phyloP scores from a whole-genome alignment of 768 basidiomycete genomes.

The Cyclocybe aegerita region DNA sequence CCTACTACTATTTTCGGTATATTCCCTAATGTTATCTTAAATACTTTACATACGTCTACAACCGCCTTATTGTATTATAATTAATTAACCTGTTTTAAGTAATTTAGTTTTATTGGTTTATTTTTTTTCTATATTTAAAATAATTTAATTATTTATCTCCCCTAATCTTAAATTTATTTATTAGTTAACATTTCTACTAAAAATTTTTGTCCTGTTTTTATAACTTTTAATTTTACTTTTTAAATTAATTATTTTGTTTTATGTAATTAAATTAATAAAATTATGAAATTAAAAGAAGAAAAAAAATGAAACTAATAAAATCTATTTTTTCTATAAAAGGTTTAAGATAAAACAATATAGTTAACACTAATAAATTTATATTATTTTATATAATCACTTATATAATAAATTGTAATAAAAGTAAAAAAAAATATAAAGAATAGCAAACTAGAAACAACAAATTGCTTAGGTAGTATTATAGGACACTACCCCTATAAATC shows the following conservation, averaged over 20 bases:
- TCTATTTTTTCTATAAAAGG: not conserved
- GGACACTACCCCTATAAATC: not conserved
- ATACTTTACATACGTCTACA: constrained; percentile 8
- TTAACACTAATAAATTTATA: constrained; percentile 2
- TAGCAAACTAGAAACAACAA: not conserved
- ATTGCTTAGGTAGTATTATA: not conserved
- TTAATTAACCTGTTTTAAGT: not conserved
- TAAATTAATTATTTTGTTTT: too few relatives aligned
- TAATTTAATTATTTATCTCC: not conserved
- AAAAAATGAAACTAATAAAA: not conserved
- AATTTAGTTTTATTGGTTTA: not conserved
- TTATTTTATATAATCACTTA: constrained; percentile 1
- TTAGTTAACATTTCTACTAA: not conserved
- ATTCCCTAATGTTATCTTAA: constrained; percentile 13
- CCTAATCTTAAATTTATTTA: not conserved
- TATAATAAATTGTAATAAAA: not conserved
- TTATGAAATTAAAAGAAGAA: not conserved
- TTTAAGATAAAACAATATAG: constrained; percentile 5
- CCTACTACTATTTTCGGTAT: constrained; percentile 11
- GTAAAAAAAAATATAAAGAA: not conserved
- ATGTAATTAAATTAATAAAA: constrained; percentile 1
- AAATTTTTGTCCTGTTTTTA: too few relatives aligned
- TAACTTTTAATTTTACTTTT: too few relatives aligned
- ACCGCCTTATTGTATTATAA: constrained; percentile 6
- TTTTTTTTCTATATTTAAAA: not conserved